phyloP scores from a whole-genome alignment of 495 filamentous ascomycete genomes.

The Filosporella fistucella region DNA sequence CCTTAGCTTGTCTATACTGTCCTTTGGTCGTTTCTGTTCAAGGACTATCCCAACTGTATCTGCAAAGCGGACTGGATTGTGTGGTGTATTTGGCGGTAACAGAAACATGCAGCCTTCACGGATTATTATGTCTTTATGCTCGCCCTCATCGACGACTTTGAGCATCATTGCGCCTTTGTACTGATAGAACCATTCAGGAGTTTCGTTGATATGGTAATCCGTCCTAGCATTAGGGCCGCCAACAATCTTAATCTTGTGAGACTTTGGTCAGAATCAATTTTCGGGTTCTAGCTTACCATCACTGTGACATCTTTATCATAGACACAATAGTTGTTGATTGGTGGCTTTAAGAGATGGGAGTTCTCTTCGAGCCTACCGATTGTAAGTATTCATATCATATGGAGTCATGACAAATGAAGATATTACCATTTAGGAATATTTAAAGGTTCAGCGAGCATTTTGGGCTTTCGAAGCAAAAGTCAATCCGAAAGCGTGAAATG shows the following conservation, averaged over 20 bases:
- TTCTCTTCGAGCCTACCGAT: slow-evolving; percentile 94
- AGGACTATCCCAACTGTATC: slow-evolving; percentile 78
- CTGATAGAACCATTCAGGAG: slow-evolving; percentile 97
- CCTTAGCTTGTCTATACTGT: slow-evolving; percentile 69
- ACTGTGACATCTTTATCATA: slow-evolving; percentile 78
- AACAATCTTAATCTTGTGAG: slow-evolving; percentile 59
- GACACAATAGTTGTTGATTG: slow-evolving; percentile 96
- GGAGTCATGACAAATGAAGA: neutral
- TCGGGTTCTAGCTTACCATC: slow-evolving; percentile 46
- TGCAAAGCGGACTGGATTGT: slow-evolving; percentile 65
- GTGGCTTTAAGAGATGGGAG: slow-evolving; percentile 87
- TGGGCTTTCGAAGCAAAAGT: too few relatives aligned
- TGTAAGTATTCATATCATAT: slow-evolving; percentile 10
- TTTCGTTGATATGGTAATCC: slow-evolving; percentile 98
- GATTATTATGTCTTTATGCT: slow-evolving; percentile 81
- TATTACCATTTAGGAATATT: slow-evolving; percentile 83
- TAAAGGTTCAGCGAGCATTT: slow-evolving; percentile 39
- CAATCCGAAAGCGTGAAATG: too few relatives aligned
- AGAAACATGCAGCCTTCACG: slow-evolving; percentile 93
- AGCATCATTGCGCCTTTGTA: slow-evolving; percentile 90
- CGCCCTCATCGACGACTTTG: slow-evolving; percentile 69
- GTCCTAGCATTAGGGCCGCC: slow-evolving; percentile 94
- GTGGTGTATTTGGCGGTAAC: slow-evolving; percentile 84
- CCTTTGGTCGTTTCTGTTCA: slow-evolving; percentile 74
- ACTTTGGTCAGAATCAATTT: neutral